A percentile compares a stretch with the other conserved stretches of the same genome.
phyloP scores from a whole-genome alignment of 495 filamentous ascomycete species.

The Penicillium pancosmium region DNA sequence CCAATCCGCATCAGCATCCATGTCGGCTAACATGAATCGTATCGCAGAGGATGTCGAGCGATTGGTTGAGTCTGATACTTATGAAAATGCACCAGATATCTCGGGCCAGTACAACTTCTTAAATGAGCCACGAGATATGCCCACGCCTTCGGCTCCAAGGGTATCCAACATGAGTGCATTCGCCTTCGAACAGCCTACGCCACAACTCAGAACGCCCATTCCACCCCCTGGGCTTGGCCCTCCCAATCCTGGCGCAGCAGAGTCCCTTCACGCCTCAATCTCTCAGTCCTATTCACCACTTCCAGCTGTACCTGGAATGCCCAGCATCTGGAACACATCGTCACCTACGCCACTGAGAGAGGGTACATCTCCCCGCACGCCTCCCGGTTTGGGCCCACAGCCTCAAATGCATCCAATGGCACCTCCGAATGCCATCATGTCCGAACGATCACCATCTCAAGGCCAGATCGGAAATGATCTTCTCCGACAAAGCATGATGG shows the following conservation, averaged over 20 bases:
- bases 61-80: conserved; percentile 59
- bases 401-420: conserved; percentile 21
- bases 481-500: conserved; percentile 33
- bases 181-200: conserved; percentile 30
- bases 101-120: conserved; percentile 31
- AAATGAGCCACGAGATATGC: conserved; percentile 26
- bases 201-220: conserved; percentile 32
- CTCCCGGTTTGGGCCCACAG: conserved; percentile 38
- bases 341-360: conserved; percentile 37
- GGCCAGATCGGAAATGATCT: conserved; percentile 34
- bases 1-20: conserved; percentile 49
- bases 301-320: conserved; percentile 39
- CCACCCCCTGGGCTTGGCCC: conserved; percentile 44
- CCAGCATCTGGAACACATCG: conserved; percentile 51
- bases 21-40: conserved; percentile 55
- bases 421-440: conserved; percentile 18
- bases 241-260: conserved; percentile 27
- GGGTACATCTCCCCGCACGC: conserved; percentile 36
- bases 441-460: conserved; percentile 29
- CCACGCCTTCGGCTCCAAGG: conserved; percentile 30
- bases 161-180: conserved; percentile 26
- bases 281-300: conserved; percentile 42
- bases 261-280: conserved; percentile 28
- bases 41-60: conserved; percentile 65
- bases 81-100: conserved; percentile 44